These are phyloP conservation scores for Arabis alpina DNA, from an alignment of 345 rosid genomes.

Conservation along the genomic window DNA sequence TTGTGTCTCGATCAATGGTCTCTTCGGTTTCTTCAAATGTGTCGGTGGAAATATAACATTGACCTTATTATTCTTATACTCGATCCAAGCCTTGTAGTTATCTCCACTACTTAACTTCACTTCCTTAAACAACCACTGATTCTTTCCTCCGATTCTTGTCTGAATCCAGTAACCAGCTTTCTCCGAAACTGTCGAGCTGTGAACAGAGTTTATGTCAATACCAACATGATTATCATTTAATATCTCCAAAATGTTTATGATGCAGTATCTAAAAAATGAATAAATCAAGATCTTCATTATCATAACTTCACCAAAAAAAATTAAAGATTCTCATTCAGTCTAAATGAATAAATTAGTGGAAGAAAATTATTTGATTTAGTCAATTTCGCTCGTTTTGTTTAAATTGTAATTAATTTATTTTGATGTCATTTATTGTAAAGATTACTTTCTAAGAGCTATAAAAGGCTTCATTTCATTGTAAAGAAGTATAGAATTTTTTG, in stretches of 20 bases:
- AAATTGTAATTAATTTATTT: too few relatives aligned
- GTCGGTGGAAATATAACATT: conserved; percentile 31
- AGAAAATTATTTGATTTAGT: too few relatives aligned
- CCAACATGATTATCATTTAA: conserved; percentile 45
- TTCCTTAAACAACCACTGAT: conserved; percentile 28
- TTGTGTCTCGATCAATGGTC: conserved; percentile 30
- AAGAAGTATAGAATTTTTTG: too few relatives aligned
- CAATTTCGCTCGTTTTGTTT: too few relatives aligned
- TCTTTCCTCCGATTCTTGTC: background rate
- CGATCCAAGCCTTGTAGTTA: conserved; percentile 40
- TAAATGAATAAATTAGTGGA: too few relatives aligned
- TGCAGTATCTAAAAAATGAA: too few relatives aligned
- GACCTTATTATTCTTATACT: conserved; percentile 4
- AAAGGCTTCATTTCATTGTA: too few relatives aligned
- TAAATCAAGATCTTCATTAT: too few relatives aligned
- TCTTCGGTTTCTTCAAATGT: conserved; percentile 19
- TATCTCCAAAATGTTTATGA: conserved; percentile 18
- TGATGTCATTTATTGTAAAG: too few relatives aligned
- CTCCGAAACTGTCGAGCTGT: conserved; percentile 17
- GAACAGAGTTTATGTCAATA: conserved; percentile 34
- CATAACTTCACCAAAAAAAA: too few relatives aligned
- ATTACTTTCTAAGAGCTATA: too few relatives aligned
- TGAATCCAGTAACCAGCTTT: conserved; percentile 39
- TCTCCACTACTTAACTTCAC: conserved; percentile 42
- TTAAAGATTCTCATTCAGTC: too few relatives aligned